Conservation (phyloP, 2,329 filamentous ascomycete genomes). For the Passalora sequoiae region DNA sequence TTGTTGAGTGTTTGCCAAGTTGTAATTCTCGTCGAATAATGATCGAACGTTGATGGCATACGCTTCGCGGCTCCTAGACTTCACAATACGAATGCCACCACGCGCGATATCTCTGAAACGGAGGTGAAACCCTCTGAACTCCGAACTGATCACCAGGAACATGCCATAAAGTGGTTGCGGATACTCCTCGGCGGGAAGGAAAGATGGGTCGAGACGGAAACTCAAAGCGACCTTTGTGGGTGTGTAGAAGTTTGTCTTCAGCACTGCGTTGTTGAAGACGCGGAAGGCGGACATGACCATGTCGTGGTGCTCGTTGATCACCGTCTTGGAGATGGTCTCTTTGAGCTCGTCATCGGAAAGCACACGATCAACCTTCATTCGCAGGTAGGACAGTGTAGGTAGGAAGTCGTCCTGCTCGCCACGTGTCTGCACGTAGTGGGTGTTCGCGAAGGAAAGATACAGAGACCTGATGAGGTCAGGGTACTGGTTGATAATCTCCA, state of each 20-base stretch:
- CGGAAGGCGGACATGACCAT: conserved; percentile 98
- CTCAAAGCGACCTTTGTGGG: conserved; percentile 97
- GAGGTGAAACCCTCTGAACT: conserved; percentile 94
- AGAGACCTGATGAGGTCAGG: conserved; percentile 79
- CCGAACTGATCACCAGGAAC: conserved; percentile 96
- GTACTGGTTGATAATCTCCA: conserved; percentile 91
- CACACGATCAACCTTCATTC: conserved; percentile 65
- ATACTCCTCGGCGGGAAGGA: conserved; percentile 88
- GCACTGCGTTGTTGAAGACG: conserved; percentile 84
- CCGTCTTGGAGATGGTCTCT: conserved; percentile 71
- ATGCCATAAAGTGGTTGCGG: conserved; percentile 91
- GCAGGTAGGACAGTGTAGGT: conserved; percentile 63
- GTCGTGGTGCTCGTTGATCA: conserved; percentile 88
- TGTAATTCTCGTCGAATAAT: conserved; percentile 98
- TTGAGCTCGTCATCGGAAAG: conserved; percentile 69
- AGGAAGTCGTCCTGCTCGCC: conserved; percentile 63
- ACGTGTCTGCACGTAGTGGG: conserved; percentile 68
- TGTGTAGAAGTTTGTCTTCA: conserved; percentile 98
- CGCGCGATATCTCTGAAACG: conserved; percentile 96
- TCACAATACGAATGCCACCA: conserved; percentile 96
- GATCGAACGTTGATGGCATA: conserved; percentile 95
- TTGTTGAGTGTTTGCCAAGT: conserved; percentile 95
- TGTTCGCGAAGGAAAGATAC: conserved; percentile 85
- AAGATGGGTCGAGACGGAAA: conserved; percentile 85
- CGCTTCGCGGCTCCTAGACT: conserved; percentile 91